These are phyloP conservation scores for Fusarium austroafricanum DNA, from an alignment of 2,329 filamentous ascomycete genomes.

Conservation along the genomic window DNA sequence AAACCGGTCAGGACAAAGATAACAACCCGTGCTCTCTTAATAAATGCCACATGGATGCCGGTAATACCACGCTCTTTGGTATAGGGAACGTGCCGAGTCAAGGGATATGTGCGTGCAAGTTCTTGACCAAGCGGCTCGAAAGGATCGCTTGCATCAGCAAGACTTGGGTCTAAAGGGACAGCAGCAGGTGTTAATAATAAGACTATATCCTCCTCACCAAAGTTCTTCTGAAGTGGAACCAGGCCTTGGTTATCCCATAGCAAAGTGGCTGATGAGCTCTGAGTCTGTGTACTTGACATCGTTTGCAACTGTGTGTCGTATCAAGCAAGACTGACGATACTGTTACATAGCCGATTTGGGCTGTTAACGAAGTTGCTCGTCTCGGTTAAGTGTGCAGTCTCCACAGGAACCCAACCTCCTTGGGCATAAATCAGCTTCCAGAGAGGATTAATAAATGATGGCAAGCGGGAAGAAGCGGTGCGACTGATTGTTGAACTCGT, in stretches of 20 bases:
- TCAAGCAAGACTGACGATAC: constrained; percentile 25
- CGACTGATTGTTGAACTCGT: background rate
- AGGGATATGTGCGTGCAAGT: constrained; percentile 68
- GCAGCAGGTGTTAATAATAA: constrained; percentile 71
- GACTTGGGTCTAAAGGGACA: constrained; percentile 56
- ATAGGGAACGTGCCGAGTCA: constrained; percentile 79
- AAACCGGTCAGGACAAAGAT: constrained; percentile 70
- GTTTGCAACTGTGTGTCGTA: constrained; percentile 31
- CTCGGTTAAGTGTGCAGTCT: constrained; percentile 25
- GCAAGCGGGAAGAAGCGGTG: constrained; percentile 2
- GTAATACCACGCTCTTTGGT: constrained; percentile 72
- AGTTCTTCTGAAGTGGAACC: constrained; percentile 60
- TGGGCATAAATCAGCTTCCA: constrained; percentile 24
- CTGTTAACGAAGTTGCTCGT: constrained; percentile 17
- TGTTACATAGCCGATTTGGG: constrained; percentile 39
- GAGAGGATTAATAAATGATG: constrained; percentile 13
- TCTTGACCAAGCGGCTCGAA: constrained; percentile 78
- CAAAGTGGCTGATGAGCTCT: constrained; percentile 44
- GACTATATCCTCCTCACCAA: constrained; percentile 65
- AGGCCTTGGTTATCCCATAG: constrained; percentile 58
- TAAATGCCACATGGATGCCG: constrained; percentile 70
- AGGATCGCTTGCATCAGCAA: constrained; percentile 67
- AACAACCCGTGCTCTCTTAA: constrained; percentile 68
- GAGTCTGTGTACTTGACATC: constrained; percentile 36
- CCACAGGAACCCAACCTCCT: constrained; percentile 31